phyloP scores from a whole-genome alignment of 75 land plant species.

The Selaginella tamariscina region DNA sequence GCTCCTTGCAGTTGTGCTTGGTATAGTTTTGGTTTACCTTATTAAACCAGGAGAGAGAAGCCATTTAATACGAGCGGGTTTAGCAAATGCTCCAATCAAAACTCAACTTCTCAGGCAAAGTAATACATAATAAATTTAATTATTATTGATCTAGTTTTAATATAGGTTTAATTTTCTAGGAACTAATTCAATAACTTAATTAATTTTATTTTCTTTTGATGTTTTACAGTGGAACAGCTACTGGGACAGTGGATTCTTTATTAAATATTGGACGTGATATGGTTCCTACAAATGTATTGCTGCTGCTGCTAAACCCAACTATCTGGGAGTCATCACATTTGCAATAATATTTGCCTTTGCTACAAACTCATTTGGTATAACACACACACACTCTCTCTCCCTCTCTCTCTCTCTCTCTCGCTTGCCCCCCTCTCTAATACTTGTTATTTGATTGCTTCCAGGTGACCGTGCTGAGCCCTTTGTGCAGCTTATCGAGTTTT shows the following conservation, averaged over 20 bases:
- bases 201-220: neutral
- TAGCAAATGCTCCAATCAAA: slow-evolving; percentile 14
- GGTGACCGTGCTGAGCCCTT: slow-evolving; percentile 27
- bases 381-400: neutral
- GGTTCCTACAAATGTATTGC: slow-evolving; percentile 33
- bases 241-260: slow-evolving; percentile 21
- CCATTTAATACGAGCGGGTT: slow-evolving; percentile 14
- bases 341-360: slow-evolving; percentile 26
- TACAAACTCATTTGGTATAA: slow-evolving; percentile 22
- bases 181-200: neutral
- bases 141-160: too few species aligned
- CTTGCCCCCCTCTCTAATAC: neutral
- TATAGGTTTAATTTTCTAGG: too few species aligned
- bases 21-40: slow-evolving; percentile 18
- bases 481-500: slow-evolving; percentile 19
- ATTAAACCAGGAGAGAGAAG: slow-evolving; percentile 20
- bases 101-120: slow-evolving; percentile 11
- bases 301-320: slow-evolving; percentile 29
- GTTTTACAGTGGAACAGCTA: neutral
- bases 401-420: neutral
- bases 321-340: slow-evolving; percentile 30
- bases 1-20: slow-evolving; percentile 27
- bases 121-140: too few species aligned
- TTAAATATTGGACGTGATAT: slow-evolving; percentile 30
- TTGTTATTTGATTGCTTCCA: slow-evolving; percentile 10